Evolutionary conservation across 2,329 filamentous ascomycete species (phyloP).

Genomic region (Penicillium freii): DNA sequence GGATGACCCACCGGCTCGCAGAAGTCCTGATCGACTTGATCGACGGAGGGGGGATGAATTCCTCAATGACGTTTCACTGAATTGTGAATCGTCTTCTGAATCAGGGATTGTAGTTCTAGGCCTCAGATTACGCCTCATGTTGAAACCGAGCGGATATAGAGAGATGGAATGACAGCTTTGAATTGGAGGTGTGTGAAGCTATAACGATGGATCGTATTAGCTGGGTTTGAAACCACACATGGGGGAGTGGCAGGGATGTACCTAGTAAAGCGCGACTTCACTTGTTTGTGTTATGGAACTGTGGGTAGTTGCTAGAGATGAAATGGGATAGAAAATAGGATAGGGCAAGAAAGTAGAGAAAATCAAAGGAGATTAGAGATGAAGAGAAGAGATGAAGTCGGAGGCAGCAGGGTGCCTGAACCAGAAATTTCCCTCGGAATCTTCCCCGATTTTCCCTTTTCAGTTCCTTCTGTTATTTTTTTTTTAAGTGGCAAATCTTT

Average conservation of each 20-base stretch:
- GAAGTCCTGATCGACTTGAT: conserved; percentile 7
- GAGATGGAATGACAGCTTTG: not conserved
- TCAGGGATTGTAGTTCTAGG: conserved; percentile 17
- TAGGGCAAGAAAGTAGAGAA: not conserved
- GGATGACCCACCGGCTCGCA: conserved; percentile 14
- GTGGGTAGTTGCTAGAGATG: not conserved
- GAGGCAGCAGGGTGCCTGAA: conserved; percentile 20
- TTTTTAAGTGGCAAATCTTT: not conserved
- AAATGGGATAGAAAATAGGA: not conserved
- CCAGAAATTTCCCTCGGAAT: conserved; percentile 22
- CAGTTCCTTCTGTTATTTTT: conserved; percentile 3
- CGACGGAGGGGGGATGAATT: conserved; percentile 14
- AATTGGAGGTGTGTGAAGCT: not conserved
- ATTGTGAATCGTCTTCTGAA: conserved; percentile 21
- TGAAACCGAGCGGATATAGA: not conserved
- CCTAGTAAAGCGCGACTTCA: not conserved
- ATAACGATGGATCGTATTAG: not conserved
- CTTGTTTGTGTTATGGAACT: not conserved
- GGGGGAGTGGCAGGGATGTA: not conserved
- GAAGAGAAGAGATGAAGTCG: conserved; percentile 5
- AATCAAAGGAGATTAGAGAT: not conserved
- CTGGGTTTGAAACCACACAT: not conserved
- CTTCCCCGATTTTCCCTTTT: not conserved
- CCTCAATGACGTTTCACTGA: conserved; percentile 16
- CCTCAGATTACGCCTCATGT: conserved; percentile 16